Evolutionary conservation across 441 rosid species (phyloP), one percentile per base, ranked within the genome.

Genomic region (Erodium trifolium): DNA sequence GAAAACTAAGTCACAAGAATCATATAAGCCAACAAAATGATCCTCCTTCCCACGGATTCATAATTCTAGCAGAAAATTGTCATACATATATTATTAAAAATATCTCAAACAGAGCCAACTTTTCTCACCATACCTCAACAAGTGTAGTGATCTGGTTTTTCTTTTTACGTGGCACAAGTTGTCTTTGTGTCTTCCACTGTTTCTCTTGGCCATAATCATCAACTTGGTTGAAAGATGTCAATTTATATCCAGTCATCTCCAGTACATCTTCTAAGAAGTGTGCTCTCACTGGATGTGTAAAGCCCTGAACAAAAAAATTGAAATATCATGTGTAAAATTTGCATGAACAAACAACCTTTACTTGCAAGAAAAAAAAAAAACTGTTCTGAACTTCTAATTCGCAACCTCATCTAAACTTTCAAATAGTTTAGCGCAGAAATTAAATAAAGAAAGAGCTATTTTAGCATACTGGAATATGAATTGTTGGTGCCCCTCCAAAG

Each of bases 181-280:
- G 98, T 79, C 75, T 90, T 73, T 94, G 97, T n/a, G 89, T 94
- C 81, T 94, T 94, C 99, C 99, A 94, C 80, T 88, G 69, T 76
- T 92, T 94, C 68, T 92, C 99, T 86, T 94, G 98, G 66, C 99
- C 99, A 82, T 92, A 94, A 71, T 94, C 99, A 85, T 94, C 99
- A 78, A 94, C 79, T 88, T 94, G 99, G 79, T 92, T 94, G 73
- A 80, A 90, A 74, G 98, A 86, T 72, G 86, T 81, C 80, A 94
- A 71, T 85, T 90, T 90, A 81, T 87, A 87, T 65, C 99, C 97
- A 35, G 97, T 92, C 77, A 84, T 83, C 81, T 92, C 97, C 78
- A 94, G 71, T 55, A 88, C 85, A 78, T 94, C 98, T 83, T 94
- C 99, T 71, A 94, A 76, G 81, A 94, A 94, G 60, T 84, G 94